Conservation (phyloP, 164 flowering plant genomes). For the Magnolia officinalis region DNA sequence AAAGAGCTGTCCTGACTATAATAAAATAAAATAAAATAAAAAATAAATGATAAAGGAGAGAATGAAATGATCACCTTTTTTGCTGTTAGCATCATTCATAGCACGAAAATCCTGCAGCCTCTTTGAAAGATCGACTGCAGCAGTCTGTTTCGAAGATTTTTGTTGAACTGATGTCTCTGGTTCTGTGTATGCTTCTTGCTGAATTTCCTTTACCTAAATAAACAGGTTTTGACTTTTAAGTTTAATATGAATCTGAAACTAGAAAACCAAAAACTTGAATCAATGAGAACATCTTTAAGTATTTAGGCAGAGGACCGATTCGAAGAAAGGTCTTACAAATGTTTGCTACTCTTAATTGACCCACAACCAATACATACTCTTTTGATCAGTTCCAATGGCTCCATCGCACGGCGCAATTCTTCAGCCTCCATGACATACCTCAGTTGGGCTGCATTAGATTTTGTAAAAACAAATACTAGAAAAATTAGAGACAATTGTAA, state of each 20-base stretch:
- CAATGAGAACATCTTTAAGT: background rate
- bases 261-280: background rate
- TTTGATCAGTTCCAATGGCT: constrained; percentile 74
- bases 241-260: background rate
- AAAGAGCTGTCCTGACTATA: background rate
- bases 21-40: background rate
- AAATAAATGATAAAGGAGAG: background rate
- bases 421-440: constrained; percentile 65
- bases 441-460: constrained; percentile 43
- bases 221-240: background rate
- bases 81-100: constrained; percentile 58
- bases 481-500: background rate
- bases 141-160: constrained; percentile 62
- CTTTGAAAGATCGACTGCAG: constrained; percentile 79
- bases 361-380: constrained; percentile 43
- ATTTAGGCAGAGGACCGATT: background rate
- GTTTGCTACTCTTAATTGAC: background rate
- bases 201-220: constrained; percentile 72
- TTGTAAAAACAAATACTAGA: background rate
- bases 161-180: constrained; percentile 38
- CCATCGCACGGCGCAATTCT: constrained; percentile 70
- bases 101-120: constrained; percentile 63
- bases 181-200: constrained; percentile 52
- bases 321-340: background rate
- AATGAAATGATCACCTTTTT: constrained; percentile 48